Conservation (phyloP, 2,329 filamentous ascomycete genomes). For the Colletotrichum lupini region DNA sequence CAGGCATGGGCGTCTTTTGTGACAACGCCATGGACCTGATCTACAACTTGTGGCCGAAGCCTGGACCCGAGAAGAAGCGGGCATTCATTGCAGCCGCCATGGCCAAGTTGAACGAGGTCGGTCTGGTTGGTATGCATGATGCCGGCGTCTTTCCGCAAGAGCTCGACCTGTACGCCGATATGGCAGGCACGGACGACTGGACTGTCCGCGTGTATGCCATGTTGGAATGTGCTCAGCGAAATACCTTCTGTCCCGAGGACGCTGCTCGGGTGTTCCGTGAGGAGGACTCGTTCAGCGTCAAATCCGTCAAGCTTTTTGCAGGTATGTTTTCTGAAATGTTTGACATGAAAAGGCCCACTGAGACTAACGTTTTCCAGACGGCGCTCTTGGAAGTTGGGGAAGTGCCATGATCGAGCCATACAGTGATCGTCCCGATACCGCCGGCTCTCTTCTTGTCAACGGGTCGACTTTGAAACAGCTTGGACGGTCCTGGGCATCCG, state of each 20-base stretch:
- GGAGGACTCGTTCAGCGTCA: conserved; percentile 66
- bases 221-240: conserved; percentile 73
- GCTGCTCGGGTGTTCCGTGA: conserved; percentile 55
- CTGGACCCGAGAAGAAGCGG: conserved; percentile 62
- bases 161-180: conserved; percentile 63
- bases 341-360: not conserved
- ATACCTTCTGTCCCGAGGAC: conserved; percentile 69
- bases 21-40: conserved; percentile 78
- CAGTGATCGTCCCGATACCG: conserved; percentile 68
- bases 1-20: conserved; percentile 76
- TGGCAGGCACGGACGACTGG: conserved; percentile 63
- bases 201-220: conserved; percentile 75
- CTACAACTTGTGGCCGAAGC: conserved; percentile 66
- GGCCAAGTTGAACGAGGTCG: conserved; percentile 69
- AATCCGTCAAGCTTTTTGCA: conserved; percentile 76
- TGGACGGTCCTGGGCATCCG: conserved; percentile 67
- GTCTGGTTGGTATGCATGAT: conserved; percentile 76
- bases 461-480: conserved; percentile 66
- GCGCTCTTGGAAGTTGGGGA: conserved; percentile 77
- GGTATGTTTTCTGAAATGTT: conserved; percentile 52
- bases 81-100: conserved; percentile 70
- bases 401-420: conserved; percentile 79
- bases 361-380: conserved; percentile 58
- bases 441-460: conserved; percentile 75
- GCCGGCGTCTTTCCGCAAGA: conserved; percentile 70